Evolutionary conservation across 2,329 filamentous ascomycete genomes (phyloP).

Genomic region (Aspergillus ustus): DNA sequence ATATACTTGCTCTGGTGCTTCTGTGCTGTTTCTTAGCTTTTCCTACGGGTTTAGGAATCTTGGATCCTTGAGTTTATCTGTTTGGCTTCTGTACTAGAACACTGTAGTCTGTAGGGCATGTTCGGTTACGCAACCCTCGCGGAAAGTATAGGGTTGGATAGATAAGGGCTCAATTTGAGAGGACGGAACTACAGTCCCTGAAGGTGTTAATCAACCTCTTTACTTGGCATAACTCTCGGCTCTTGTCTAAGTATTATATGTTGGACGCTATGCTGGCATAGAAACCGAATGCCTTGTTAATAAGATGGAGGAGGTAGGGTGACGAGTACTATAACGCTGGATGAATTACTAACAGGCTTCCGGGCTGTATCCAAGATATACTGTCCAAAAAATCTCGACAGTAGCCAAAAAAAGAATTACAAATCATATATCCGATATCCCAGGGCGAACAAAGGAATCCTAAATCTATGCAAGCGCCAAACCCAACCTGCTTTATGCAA

Average conservation of each 20-base stretch:
- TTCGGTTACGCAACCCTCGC: no score
- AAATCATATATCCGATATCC: neutral
- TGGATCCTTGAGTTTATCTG: constrained; percentile 1
- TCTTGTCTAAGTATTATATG: no score
- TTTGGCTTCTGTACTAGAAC: neutral
- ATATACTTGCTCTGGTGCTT: constrained; percentile 8
- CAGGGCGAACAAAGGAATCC: neutral
- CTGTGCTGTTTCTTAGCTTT: constrained; percentile 3
- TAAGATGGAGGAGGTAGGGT: neutral
- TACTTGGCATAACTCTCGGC: no score
- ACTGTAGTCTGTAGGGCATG: neutral
- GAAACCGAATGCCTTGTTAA: neutral
- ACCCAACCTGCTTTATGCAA: neutral
- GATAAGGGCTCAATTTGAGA: no score
- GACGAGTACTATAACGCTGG: neutral
- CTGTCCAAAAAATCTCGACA: neutral
- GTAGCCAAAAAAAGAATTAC: neutral
- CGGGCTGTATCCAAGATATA: neutral
- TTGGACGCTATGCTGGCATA: neutral
- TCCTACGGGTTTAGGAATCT: constrained; percentile 16
- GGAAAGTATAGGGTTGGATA: no score
- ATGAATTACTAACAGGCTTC: neutral
- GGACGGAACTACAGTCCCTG: no score
- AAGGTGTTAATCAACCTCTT: no score
- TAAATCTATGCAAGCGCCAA: neutral